Percentiles rank a stretch among this genome's conserved stretches.
phyloP scores from a whole-genome alignment of 371 early-diverging fungal genomes.

The Thermomucor indicae-seudaticae region DNA sequence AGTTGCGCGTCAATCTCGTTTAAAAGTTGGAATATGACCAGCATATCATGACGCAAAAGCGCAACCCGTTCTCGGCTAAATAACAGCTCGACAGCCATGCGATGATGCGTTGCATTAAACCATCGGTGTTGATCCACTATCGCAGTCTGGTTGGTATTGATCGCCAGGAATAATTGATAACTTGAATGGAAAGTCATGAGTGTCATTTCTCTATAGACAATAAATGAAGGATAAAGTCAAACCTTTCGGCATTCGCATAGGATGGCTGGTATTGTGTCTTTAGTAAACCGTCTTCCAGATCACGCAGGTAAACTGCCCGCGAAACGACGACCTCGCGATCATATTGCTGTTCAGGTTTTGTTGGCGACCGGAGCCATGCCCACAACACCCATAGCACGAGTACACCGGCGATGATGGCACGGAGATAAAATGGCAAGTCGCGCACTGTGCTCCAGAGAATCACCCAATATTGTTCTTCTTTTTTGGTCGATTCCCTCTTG shows the following conservation, averaged over 20 bases:
- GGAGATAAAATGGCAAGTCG: slow-evolving; percentile 13
- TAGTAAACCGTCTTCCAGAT: slow-evolving; percentile 38
- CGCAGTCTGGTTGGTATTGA: no score
- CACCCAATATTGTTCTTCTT: not conserved
- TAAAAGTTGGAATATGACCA: slow-evolving; percentile 52
- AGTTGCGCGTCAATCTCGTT: slow-evolving; percentile 53
- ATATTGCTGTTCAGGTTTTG: not conserved
- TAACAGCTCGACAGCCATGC: slow-evolving; percentile 44
- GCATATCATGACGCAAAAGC: slow-evolving; percentile 51
- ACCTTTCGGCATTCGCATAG: slow-evolving; percentile 19
- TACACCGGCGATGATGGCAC: slow-evolving; percentile 4
- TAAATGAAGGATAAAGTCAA: not conserved
- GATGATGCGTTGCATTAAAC: slow-evolving; percentile 41
- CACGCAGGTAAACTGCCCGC: slow-evolving; percentile 44
- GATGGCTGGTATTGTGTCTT: slow-evolving; percentile 6
- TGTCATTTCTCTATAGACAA: no score
- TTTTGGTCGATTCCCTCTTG: not conserved
- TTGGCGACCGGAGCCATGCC: not conserved
- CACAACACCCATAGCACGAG: slow-evolving; percentile 12
- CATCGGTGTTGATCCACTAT: slow-evolving; percentile 18
- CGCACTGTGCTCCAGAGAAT: slow-evolving; percentile 8
- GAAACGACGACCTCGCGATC: not conserved
- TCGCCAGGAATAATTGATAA: slow-evolving; percentile 13
- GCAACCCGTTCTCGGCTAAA: slow-evolving; percentile 55
- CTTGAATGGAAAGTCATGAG: not conserved